Evolutionary conservation across 345 rosid genomes (phyloP).

Genomic region (Crucihimalaya himalaica): DNA sequence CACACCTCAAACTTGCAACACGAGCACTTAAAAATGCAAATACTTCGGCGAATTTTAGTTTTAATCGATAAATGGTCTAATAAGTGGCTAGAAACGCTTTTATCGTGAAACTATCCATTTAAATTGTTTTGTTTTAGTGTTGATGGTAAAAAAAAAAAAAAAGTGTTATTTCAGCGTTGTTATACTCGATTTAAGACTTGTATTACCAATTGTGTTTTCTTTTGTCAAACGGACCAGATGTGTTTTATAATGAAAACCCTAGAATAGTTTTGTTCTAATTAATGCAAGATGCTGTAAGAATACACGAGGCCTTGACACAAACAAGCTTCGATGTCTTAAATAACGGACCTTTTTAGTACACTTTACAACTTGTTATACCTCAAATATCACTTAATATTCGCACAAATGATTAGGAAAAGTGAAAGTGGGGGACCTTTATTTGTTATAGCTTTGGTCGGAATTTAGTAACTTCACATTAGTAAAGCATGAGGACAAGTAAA

Average conservation of each 20-base stretch:
- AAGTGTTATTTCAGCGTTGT: not conserved
- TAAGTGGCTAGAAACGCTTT: not conserved
- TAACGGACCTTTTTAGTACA: not conserved
- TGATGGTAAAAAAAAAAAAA: not conserved
- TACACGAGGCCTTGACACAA: conserved; percentile 21
- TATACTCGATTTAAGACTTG: not conserved
- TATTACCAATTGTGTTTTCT: no score
- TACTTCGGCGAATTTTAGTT: not conserved
- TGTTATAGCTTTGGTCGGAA: not conserved
- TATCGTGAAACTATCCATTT: not conserved
- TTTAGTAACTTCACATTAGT: not conserved
- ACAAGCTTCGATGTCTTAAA: conserved; percentile 17
- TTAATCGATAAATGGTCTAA: not conserved
- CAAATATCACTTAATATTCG: not conserved
- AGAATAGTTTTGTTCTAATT: not conserved
- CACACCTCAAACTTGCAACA: conserved; percentile 5
- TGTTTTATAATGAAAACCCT: not conserved
- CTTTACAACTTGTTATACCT: conserved; percentile 8
- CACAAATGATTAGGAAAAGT: conserved; percentile 16
- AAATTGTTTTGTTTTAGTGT: not conserved
- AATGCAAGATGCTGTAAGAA: not conserved
- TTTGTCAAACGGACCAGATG: no score
- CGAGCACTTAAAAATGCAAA: not conserved
- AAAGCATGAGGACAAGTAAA: not conserved
- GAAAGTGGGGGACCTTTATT: not conserved